A percentile compares a stretch with the other conserved stretches of the same genome.
These are phyloP conservation scores for Fusarium drepaniforme DNA, from an alignment of 2,329 filamentous ascomycete genomes.

Conservation along the genomic window DNA sequence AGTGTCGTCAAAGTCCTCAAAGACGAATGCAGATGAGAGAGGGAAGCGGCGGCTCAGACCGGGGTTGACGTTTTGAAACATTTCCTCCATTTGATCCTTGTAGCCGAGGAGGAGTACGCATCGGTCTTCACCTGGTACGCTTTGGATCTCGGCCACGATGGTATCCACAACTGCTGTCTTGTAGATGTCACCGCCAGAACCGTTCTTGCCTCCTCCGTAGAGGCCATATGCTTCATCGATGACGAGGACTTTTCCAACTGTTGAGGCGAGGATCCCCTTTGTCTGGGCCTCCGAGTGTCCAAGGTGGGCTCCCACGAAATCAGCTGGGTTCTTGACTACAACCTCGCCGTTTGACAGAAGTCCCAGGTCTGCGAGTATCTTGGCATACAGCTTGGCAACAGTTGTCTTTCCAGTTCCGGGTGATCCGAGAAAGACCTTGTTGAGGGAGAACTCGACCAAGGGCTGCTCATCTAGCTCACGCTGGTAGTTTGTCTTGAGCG, in stretches of 20 bases:
- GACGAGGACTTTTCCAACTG: slow-evolving; percentile 79
- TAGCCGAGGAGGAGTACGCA: slow-evolving; percentile 81
- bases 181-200: slow-evolving; percentile 53
- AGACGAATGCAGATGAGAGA: slow-evolving; percentile 71
- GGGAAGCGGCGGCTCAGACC: slow-evolving; percentile 77
- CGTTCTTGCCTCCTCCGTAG: slow-evolving; percentile 54
- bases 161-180: slow-evolving; percentile 79
- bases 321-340: slow-evolving; percentile 77
- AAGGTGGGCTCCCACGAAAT: slow-evolving; percentile 75
- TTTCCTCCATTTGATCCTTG: slow-evolving; percentile 74
- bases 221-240: slow-evolving; percentile 86
- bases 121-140: slow-evolving; percentile 76
- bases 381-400: slow-evolving; percentile 78
- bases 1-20: slow-evolving; percentile 74
- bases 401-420: slow-evolving; percentile 85
- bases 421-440: slow-evolving; percentile 76
- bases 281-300: slow-evolving; percentile 79
- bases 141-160: slow-evolving; percentile 80
- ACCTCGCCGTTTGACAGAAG: slow-evolving; percentile 78
- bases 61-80: slow-evolving; percentile 82
- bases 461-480: slow-evolving; percentile 74
- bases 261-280: slow-evolving; percentile 76
- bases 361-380: slow-evolving; percentile 76
- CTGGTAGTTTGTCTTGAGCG: slow-evolving; percentile 72
- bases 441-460: slow-evolving; percentile 71